Evolutionary conservation across 2,329 filamentous ascomycete genomes (phyloP).

Genomic region (Arthrobotrys pseudoclavata): DNA sequence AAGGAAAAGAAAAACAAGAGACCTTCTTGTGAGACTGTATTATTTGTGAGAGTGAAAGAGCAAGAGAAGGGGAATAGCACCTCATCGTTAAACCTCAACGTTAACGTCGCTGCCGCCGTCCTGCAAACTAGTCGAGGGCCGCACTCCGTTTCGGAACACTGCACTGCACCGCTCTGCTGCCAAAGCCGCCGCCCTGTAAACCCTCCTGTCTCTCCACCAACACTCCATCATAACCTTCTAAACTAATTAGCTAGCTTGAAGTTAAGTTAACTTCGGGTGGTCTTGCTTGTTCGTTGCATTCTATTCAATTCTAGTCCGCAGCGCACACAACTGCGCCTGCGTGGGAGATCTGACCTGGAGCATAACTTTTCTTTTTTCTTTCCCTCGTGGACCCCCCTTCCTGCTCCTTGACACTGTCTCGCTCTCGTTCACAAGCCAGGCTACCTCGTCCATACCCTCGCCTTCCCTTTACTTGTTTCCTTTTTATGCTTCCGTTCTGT

Average conservation of each 20-base stretch:
- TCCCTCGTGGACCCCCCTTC: constrained; percentile 45
- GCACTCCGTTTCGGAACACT: constrained; percentile 43
- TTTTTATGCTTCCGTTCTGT: constrained; percentile 60
- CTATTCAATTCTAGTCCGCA: neutral
- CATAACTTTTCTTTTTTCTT: constrained; percentile 29
- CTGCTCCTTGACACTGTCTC: constrained; percentile 59
- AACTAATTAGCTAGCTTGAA: constrained; percentile 16
- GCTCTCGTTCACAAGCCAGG: constrained; percentile 60
- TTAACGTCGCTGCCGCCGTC: constrained; percentile 37
- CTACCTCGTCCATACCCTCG: constrained; percentile 57
- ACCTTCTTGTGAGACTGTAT: constrained; percentile 50
- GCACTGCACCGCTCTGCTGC: neutral
- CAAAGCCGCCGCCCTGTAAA: constrained; percentile 53
- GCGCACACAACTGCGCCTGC: constrained; percentile 8
- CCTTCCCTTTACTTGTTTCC: constrained; percentile 57
- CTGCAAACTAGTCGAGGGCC: constrained; percentile 31
- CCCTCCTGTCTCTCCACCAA: constrained; percentile 58
- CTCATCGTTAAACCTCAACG: constrained; percentile 41
- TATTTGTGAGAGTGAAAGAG: neutral
- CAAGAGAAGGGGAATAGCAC: constrained; percentile 28
- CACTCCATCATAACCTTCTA: constrained; percentile 30
- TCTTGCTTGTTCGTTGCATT: constrained; percentile 57
- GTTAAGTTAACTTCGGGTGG: constrained; percentile 42
- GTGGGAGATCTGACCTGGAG: constrained; percentile 35
- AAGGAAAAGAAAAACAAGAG: neutral